Evolutionary conservation across 331 rosid genomes (phyloP).

Genomic region (Telfairia occidentalis): DNA sequence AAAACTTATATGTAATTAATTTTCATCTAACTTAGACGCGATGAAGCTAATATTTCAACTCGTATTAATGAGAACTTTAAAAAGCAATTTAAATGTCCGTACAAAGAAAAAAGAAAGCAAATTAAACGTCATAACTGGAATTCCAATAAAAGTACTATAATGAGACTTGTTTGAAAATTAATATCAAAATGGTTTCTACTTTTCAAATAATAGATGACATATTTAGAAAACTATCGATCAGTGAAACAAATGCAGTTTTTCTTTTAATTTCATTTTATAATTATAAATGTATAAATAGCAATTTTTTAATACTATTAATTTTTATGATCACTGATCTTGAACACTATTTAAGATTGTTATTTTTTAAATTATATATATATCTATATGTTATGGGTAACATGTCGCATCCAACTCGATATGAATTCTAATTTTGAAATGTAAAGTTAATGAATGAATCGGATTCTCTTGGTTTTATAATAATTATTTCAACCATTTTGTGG

Average conservation of each 20-base stretch:
- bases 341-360: too few species aligned
- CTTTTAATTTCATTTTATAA: background rate
- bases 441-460: background rate
- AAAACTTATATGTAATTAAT: too few species aligned
- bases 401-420: background rate
- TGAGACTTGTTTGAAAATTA: background rate
- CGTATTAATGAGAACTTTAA: background rate
- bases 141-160: background rate
- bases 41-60: too few species aligned
- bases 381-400: background rate
- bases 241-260: background rate
- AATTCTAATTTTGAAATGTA: background rate
- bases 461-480: background rate
- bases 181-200: background rate
- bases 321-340: too few species aligned
- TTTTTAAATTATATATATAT: too few species aligned
- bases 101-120: too few species aligned
- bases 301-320: too few species aligned
- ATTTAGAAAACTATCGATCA: background rate
- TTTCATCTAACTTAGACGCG: too few species aligned
- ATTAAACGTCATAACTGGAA: too few species aligned
- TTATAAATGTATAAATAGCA: too few species aligned
- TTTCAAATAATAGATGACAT: background rate
- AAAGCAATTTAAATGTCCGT: background rate
- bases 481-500: background rate